Evolutionary conservation across 805 yeast species (phyloP).

Genomic region (Isabelozyma rhagii): DNA sequence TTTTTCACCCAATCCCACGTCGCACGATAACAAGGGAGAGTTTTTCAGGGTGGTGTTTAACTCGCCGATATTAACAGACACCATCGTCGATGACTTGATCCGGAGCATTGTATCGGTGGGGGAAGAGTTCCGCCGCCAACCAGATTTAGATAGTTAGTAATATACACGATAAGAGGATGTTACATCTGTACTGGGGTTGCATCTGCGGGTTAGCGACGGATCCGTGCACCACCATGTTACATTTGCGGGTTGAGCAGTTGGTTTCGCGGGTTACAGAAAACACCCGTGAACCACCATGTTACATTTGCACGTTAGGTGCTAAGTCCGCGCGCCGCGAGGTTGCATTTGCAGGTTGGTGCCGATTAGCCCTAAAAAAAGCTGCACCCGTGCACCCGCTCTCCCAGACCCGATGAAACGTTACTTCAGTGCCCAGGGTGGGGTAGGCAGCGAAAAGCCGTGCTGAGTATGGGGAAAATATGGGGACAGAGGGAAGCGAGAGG

Average conservation of each 20-base stretch:
- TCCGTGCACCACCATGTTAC: neutral
- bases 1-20: conserved; percentile 64
- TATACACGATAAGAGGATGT: neutral
- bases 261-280: neutral
- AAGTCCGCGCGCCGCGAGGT: too few relatives aligned
- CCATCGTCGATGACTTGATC: conserved; percentile 34
- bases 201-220: neutral
- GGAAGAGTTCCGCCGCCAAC: conserved; percentile 5
- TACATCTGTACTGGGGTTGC: neutral
- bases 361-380: too few relatives aligned
- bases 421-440: too few relatives aligned
- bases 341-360: too few relatives aligned
- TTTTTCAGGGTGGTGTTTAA: conserved; percentile 83
- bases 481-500: too few relatives aligned
- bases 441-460: too few relatives aligned
- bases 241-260: neutral
- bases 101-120: conserved; percentile 26
- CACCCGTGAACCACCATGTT: neutral
- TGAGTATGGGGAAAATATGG: too few relatives aligned
- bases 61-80: conserved; percentile 52
- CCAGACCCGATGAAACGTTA: too few relatives aligned
- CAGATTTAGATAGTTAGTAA: neutral
- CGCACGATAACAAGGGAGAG: conserved; percentile 57
- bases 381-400: too few relatives aligned
- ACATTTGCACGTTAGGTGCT: too few relatives aligned